Percentiles rank a stretch among this genome's conserved stretches.
Conservation (phyloP, 768 basidiomycete species). For the Pleurotus platypus region DNA sequence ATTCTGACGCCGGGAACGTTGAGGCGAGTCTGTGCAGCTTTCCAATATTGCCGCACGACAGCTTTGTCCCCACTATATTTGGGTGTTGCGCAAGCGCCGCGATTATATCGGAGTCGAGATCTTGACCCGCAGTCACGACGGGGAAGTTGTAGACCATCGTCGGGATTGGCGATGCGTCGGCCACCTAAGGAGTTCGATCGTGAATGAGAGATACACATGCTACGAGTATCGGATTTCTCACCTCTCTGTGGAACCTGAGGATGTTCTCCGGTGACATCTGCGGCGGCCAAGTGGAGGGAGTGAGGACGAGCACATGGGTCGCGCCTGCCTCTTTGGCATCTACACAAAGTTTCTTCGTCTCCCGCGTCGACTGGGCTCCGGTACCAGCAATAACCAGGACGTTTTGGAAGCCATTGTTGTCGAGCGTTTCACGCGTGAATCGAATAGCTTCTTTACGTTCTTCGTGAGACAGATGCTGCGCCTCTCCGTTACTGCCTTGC, state of each 20-base stretch:
- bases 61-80: conserved; percentile 82
- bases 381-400: conserved; percentile 79
- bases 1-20: conserved; percentile 46
- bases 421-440: conserved; percentile 66
- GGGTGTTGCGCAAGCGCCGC: conserved; percentile 67
- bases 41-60: conserved; percentile 83
- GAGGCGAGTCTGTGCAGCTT: conserved; percentile 76
- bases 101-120: conserved; percentile 81
- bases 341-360: conserved; percentile 63
- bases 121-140: conserved; percentile 73
- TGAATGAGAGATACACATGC: too few species aligned
- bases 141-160: conserved; percentile 88
- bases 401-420: conserved; percentile 65
- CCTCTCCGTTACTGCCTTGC: conserved; percentile 75
- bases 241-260: conserved; percentile 63
- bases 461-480: conserved; percentile 70
- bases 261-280: conserved; percentile 63
- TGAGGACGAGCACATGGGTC: conserved; percentile 70
- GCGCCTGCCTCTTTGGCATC: conserved; percentile 85
- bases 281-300: conserved; percentile 67
- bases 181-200: conserved; percentile 34
- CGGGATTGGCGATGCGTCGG: conserved; percentile 64
- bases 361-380: conserved; percentile 75
- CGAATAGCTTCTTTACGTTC: conserved; percentile 64
- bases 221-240: conserved; percentile 12